Base-by-base conservation (phyloP, 1,284 basidiomycete genomes). In the Naganishia liquefaciens region DNA sequence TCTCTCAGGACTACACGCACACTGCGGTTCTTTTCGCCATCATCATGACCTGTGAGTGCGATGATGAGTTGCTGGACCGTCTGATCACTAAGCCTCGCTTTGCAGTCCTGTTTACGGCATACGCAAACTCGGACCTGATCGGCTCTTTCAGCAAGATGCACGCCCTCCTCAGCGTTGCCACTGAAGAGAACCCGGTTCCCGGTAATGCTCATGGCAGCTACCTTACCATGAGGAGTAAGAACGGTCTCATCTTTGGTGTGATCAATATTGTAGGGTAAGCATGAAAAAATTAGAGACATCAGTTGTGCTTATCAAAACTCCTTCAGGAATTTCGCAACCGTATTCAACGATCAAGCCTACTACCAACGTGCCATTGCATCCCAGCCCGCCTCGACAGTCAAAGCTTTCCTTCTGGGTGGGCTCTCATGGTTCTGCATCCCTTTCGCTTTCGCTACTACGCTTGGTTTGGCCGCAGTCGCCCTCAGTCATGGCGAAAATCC, bases 371-470 rank as follows among this genome's bases (percentile, higher is more conserved):
- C 91, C 2, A 93, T 95, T 71, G 92, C 93, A 0, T 88, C 86
- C 65, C 82, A 87, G 30, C 92, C 91, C 0, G 85, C 85, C 1
- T 88, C 84, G n/a, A 89, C 88, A 28, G 90, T 93, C 54, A 90
- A 90, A 75, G 93, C 90, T 0, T 96, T 93, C 79, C 80, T 95
- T 10, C 82, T 91, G 25, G 93, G 92, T 54, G 93, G 93, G n/a
- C 76, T 93, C 2, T 88, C 90, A 13, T 92, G 91, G 90, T 87
- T 93, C 72, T 87, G 89, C 1, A 90, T 91, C 64, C 90, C 91
- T 0, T 89, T 91, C 75, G 75, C 70, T n/a, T 73, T 77, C 50
- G 73, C 77, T 7, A 76, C 77, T 0, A 73, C 71, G 0, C 84
- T 95, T 25, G 91, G 91, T 11, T 82, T 93, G 2, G 84, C 89